Conservation (phyloP, 23 red algal genomes). For the Agarophyton chilense region DNA sequence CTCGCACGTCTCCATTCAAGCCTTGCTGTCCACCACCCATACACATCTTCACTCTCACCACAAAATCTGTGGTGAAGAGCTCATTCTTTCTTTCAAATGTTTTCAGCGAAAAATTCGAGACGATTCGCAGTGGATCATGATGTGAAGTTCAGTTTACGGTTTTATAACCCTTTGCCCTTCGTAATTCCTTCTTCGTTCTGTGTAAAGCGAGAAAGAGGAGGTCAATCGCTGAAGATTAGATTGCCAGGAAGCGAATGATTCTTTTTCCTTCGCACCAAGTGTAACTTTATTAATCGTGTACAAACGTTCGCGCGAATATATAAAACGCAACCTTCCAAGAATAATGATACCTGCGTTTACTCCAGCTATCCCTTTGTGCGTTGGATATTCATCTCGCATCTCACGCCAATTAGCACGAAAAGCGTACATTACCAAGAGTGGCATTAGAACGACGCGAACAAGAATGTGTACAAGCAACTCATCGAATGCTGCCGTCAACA, state of each 20-base stretch:
- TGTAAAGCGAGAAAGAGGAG: too few species aligned
- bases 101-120: background rate
- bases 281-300: too few species aligned
- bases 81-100: background rate
- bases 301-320: too few species aligned
- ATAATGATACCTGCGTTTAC: constrained; percentile 21
- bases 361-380: background rate
- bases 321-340: background rate
- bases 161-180: too few species aligned
- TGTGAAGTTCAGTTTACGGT: too few species aligned
- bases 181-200: too few species aligned
- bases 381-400: background rate
- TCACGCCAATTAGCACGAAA: background rate
- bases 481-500: background rate
- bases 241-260: too few species aligned
- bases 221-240: too few species aligned
- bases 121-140: too few species aligned
- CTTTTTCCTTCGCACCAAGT: too few species aligned
- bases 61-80: background rate
- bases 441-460: background rate
- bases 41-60: background rate
- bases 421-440: background rate
- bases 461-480: background rate
- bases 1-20: too few species aligned
- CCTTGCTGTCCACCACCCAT: too few species aligned